These are phyloP conservation scores for Areca catechu DNA, from an alignment of 176 grass and related monocot species.

Conservation along the genomic window DNA sequence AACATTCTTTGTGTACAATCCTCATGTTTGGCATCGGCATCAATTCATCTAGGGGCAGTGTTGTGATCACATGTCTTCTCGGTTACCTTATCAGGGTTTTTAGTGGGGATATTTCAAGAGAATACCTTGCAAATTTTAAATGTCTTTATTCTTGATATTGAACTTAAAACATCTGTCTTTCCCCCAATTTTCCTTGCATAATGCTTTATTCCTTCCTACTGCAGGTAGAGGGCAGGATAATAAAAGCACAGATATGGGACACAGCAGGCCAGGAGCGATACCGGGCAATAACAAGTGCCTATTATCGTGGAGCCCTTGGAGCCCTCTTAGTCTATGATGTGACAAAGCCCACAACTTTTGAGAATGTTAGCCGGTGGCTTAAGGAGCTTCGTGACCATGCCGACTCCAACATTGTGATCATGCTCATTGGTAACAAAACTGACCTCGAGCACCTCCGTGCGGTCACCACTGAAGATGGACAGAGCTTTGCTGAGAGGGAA, in stretches of 20 bases:
- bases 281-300: constrained; percentile 6
- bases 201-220: not conserved
- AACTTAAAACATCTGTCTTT: too few relatives aligned
- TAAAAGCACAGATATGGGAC: constrained; percentile 14
- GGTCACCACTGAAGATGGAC: not conserved
- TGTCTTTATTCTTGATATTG: too few relatives aligned
- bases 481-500: not conserved
- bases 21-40: too few relatives aligned
- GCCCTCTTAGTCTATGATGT: constrained; percentile 7
- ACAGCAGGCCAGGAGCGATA: constrained; percentile 14
- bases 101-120: too few relatives aligned
- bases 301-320: constrained; percentile 6
- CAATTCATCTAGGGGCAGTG: too few relatives aligned
- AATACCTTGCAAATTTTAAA: too few relatives aligned
- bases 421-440: constrained; percentile 8
- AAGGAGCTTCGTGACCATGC: constrained; percentile 12
- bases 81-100: too few relatives aligned
- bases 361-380: constrained; percentile 3
- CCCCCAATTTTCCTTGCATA: not conserved
- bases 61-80: too few relatives aligned
- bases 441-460: constrained; percentile 6
- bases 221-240: not conserved
- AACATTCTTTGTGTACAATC: too few relatives aligned
- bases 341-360: constrained; percentile 4
- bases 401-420: constrained; percentile 3